Evolutionary conservation across 2,329 filamentous ascomycete species (phyloP), one percentile per base, ranked within the genome.

Genomic region (Aspergillus uvarum): DNA sequence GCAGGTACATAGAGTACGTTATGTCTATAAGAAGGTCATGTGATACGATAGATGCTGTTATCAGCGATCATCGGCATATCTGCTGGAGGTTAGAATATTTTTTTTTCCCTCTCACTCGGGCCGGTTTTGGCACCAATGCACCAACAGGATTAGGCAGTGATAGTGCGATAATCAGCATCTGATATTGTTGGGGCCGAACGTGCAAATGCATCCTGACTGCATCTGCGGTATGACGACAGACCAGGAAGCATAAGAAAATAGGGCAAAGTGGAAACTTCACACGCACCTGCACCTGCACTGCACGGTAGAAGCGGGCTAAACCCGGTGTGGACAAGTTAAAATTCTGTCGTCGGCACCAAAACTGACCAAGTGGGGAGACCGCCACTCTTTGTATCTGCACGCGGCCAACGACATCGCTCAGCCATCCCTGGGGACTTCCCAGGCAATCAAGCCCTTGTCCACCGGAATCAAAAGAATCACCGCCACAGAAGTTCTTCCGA

Each of bases 301-400:
- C 14, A 44, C n/a, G 22, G 22, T 31, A 26, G 7, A 26, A 26
- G 26, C 7, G 38, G n/a, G 26, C 38, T 42, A 42, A 42, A 58
- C 42, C 29, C 14, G 10, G 31, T 44, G 10, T 47, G 49, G 19
- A 47, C 32, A 48, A 59, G 47, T 54, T 62, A 53, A 62, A 60
- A 60, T 49, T 55, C 53, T 62, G 53, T 55, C 51, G 55, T 54
- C 58, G 58, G 60, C 49, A 55, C 60, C 50, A 44, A 55, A 32
- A 21, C 54, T 48, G 32, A 47, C 51, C 47, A 29, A 60, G 54
- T 62, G 60, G 60, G 47, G 60, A 11, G 55, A 14, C 38, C 54
- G 44, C 58, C 60, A 62, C 60, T 48, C 22, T 47, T 54, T 60
- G 54, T 11, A 60, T 58, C 48, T 35, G 29, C 22, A 54, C 57